Conservation (phyloP, 148 eudicot genomes). For the Vaccinium darrowii region DNA sequence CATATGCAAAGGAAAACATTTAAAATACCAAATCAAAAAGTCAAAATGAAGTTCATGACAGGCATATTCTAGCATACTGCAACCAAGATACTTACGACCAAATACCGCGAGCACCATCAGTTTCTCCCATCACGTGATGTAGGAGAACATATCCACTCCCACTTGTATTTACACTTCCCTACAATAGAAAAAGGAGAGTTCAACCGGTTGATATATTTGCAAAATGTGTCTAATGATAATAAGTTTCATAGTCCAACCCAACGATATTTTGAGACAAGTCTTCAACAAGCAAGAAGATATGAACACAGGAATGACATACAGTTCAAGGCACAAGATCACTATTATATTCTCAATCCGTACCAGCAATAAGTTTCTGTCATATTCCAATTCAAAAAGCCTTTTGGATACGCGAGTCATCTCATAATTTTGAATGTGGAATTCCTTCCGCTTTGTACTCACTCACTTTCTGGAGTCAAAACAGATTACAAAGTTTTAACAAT, state of each 20-base stretch:
- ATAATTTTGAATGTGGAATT: background rate
- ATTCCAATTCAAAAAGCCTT: background rate
- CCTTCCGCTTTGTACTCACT: background rate
- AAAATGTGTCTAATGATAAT: background rate
- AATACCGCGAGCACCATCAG: slow-evolving; percentile 87
- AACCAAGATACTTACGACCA: slow-evolving; percentile 90
- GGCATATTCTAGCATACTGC: slow-evolving; percentile 9
- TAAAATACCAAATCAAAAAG: slow-evolving; percentile 3
- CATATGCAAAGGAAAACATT: background rate
- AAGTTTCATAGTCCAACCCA: background rate
- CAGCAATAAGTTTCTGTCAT: background rate
- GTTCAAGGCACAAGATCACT: background rate
- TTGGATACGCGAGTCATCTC: background rate
- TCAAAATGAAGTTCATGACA: background rate
- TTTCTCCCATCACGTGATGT: slow-evolving; percentile 98
- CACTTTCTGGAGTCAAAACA: no score
- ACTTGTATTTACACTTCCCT: slow-evolving; percentile 85
- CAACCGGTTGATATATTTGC: background rate
- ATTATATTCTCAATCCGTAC: background rate
- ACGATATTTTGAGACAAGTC: no score
- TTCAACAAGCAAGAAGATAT: background rate
- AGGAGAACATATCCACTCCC: slow-evolving; percentile 97
- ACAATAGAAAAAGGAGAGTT: slow-evolving; percentile 22
- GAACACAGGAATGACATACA: background rate
- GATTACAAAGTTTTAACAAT: background rate